Evolutionary conservation across 2,329 filamentous ascomycete species (phyloP).

Genomic region (Venturia nashicola): DNA sequence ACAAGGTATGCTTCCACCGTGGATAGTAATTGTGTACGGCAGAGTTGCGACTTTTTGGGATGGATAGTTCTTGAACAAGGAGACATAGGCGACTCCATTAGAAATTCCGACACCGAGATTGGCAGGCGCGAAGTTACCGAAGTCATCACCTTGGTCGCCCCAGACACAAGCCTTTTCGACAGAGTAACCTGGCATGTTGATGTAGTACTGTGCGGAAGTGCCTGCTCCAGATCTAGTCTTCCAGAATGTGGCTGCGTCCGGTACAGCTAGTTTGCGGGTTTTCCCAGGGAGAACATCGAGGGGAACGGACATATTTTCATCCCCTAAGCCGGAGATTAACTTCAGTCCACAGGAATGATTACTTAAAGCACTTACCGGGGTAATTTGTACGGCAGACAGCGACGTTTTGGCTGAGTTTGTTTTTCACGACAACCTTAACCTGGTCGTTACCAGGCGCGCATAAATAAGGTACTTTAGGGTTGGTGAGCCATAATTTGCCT

Average conservation of each 20-base stretch:
- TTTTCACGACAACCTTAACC: conserved; percentile 54
- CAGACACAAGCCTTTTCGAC: conserved; percentile 64
- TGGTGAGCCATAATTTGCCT: conserved; percentile 68
- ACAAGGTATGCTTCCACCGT: conserved; percentile 54
- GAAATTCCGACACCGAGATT: conserved; percentile 72
- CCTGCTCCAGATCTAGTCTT: conserved; percentile 50
- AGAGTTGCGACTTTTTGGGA: conserved; percentile 53
- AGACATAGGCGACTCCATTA: conserved; percentile 60
- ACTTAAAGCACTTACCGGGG: conserved; percentile 45
- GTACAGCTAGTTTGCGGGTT: conserved; percentile 58
- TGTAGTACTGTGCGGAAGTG: conserved; percentile 92
- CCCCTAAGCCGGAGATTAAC: conserved; percentile 28
- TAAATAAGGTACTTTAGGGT: conserved; percentile 51
- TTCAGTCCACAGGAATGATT: not conserved
- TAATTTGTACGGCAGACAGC: conserved; percentile 92
- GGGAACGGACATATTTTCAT: conserved; percentile 77
- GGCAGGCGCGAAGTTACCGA: conserved; percentile 77
- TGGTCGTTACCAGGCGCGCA: conserved; percentile 62
- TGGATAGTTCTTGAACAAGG: conserved; percentile 73
- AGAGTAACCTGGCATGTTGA: conserved; percentile 67
- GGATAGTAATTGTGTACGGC: conserved; percentile 68
- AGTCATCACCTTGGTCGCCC: conserved; percentile 62
- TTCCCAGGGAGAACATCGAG: conserved; percentile 49
- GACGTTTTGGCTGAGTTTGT: conserved; percentile 55
- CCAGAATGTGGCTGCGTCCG: conserved; percentile 62